Percentiles rank a stretch among this genome's conserved stretches.
Evolutionary conservation across 352 stramenopile genomes (phyloP).

Genomic region (Pythium guiyangense): DNA sequence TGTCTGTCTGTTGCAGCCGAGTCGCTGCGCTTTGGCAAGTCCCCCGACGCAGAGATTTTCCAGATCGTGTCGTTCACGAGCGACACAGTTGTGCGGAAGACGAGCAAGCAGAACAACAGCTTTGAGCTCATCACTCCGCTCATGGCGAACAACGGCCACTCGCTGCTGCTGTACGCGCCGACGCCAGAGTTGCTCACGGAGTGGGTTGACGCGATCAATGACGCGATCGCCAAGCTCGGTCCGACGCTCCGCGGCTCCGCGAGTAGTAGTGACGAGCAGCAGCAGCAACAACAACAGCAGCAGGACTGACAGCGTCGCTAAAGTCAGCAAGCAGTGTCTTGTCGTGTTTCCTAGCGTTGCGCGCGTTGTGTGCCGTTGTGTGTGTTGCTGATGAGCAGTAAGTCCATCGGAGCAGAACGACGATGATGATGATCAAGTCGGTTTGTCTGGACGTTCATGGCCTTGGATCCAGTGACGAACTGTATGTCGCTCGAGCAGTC

Average conservation of each 20-base stretch:
- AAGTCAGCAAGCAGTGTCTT: too few relatives aligned
- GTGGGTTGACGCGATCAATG: constrained; percentile 60
- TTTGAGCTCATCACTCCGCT: constrained; percentile 72
- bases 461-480: too few relatives aligned
- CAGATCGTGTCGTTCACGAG: constrained; percentile 68
- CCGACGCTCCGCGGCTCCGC: constrained; percentile 4
- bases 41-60: constrained; percentile 56
- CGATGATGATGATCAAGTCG: too few relatives aligned
- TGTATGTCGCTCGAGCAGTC: not conserved
- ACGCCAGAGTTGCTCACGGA: constrained; percentile 38
- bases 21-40: constrained; percentile 69
- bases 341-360: too few relatives aligned
- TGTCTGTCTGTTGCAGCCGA: constrained; percentile 24
- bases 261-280: constrained; percentile 6
- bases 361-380: too few relatives aligned
- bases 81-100: constrained; percentile 62
- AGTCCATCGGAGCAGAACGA: too few relatives aligned
- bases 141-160: constrained; percentile 63
- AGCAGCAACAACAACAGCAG: not conserved
- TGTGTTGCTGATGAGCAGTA: too few relatives aligned
- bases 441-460: too few relatives aligned
- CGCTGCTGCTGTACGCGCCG: constrained; percentile 59
- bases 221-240: constrained; percentile 29
- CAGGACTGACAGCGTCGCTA: too few relatives aligned
- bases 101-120: constrained; percentile 70